Base-by-base conservation (phyloP, 345 rosid species). In the Eucalyptus grandis region DNA sequence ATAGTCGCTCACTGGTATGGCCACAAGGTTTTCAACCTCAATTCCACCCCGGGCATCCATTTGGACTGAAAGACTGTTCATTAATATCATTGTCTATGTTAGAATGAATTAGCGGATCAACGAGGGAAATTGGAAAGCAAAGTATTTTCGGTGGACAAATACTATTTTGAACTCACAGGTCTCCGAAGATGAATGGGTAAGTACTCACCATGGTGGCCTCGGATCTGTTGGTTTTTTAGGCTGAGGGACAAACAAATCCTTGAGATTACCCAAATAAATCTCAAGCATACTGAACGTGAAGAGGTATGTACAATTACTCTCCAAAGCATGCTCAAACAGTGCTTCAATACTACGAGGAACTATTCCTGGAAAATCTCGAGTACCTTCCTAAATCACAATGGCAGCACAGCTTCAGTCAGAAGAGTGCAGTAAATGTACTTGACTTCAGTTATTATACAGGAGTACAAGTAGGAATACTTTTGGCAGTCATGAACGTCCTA, bases 241-340 rank as follows among this genome's bases (percentile, higher is more conserved):
- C 91, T 95, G 96, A 89, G 96, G 89, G 58, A 92, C 89, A 60
- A 97, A 95, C 91, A 97, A 90, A 90, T 97, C 99, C 90, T 90
- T 95, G 89, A 97, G 96, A 92, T 94, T 94, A 88, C 99, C 98
- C 95, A 95, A 86, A 92, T 97, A 97, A 86, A 97, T 94, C 94
- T 97, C 98, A 87, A 97, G 95, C 99, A 97, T 97, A 86, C 99
- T 97, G 91, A 95, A 97, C 21, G 86, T 92, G 91, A 96, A 93
- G 67, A 80, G 88, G 91, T 95, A 93, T 81, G 85, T 86, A 90
- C 94, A 93, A 90, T 94, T 96, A 90, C 95, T 94, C 86, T 91
- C 94, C 86, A 49, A 90, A 31, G 95, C 95, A 91, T 94, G 97
- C 89, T 93, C 93, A 89, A 97, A 92, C 81, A 96, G 87, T 83